A percentile compares a stretch with the other conserved stretches of the same genome.
Evolutionary conservation across 179 eudicot species (phyloP).

Genomic region (Heliamphora pulchella): DNA sequence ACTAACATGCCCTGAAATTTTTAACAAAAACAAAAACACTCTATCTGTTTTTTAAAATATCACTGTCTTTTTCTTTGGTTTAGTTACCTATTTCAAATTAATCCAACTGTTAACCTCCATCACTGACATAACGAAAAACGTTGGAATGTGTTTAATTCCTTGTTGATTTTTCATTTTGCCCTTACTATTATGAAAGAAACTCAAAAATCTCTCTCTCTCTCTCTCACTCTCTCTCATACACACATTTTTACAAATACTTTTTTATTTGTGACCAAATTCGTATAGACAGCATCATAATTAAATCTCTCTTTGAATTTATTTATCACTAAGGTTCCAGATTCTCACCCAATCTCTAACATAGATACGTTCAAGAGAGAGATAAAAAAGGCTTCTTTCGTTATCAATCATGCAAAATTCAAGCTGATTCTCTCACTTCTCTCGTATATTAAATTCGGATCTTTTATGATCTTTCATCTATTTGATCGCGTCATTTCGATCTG

Average conservation of each 20-base stretch:
- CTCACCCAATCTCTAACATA: neutral
- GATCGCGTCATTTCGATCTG: too few species aligned
- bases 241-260: neutral
- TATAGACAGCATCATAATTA: neutral
- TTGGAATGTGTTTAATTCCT: too few species aligned
- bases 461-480: neutral
- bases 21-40: too few species aligned
- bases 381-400: neutral
- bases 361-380: neutral
- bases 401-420: neutral
- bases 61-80: too few species aligned
- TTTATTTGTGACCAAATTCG: neutral
- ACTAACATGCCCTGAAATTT: too few species aligned
- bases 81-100: too few species aligned
- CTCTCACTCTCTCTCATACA: neutral
- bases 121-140: too few species aligned
- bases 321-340: conserved; percentile 19
- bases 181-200: too few species aligned
- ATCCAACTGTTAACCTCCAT: too few species aligned
- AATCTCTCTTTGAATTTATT: neutral
- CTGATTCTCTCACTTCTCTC: conserved; percentile 8
- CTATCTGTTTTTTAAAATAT: too few species aligned
- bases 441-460: conserved; percentile 7
- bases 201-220: neutral
- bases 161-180: too few species aligned